These are phyloP conservation scores for Mortierella antarctica DNA, from an alignment of 192 early-diverging fungal species.

Conservation along the genomic window DNA sequence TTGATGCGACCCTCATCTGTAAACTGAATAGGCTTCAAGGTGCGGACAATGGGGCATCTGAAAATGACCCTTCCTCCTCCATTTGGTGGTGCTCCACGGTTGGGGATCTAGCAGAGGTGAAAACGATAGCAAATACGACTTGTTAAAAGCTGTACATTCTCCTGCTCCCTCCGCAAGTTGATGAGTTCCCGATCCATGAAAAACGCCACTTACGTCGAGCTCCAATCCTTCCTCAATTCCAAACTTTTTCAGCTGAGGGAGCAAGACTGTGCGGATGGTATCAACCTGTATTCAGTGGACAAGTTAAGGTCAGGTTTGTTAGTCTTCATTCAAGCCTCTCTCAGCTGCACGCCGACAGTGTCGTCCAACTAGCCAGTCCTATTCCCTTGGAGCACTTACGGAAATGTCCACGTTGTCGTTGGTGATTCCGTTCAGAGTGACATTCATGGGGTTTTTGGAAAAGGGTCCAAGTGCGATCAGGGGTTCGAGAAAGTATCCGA, in stretches of 20 bases:
- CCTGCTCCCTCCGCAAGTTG: not conserved
- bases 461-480: constrained; percentile 94
- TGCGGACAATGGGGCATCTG: constrained; percentile 82
- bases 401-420: constrained; percentile 93
- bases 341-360: not conserved
- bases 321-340: not conserved
- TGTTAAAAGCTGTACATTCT: not conserved
- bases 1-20: constrained; percentile 88
- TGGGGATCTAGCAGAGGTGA: constrained; percentile 69
- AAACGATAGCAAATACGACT: not conserved
- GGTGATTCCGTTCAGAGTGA: constrained; percentile 92
- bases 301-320: not conserved
- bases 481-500: constrained; percentile 96
- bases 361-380: not conserved
- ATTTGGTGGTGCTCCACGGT: constrained; percentile 88
- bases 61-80: constrained; percentile 95
- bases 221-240: constrained; percentile 88
- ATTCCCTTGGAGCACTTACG: constrained; percentile 57
- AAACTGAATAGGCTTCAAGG: constrained; percentile 84
- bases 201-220: constrained; percentile 67
- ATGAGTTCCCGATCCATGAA: no score
- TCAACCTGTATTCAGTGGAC: constrained; percentile 69
- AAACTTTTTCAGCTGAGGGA: constrained; percentile 88
- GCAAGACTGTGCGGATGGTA: constrained; percentile 87
- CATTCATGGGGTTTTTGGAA: constrained; percentile 83